Evolutionary conservation across 2,329 filamentous ascomycete genomes (phyloP).

Genomic region (Sporothrix phasma): DNA sequence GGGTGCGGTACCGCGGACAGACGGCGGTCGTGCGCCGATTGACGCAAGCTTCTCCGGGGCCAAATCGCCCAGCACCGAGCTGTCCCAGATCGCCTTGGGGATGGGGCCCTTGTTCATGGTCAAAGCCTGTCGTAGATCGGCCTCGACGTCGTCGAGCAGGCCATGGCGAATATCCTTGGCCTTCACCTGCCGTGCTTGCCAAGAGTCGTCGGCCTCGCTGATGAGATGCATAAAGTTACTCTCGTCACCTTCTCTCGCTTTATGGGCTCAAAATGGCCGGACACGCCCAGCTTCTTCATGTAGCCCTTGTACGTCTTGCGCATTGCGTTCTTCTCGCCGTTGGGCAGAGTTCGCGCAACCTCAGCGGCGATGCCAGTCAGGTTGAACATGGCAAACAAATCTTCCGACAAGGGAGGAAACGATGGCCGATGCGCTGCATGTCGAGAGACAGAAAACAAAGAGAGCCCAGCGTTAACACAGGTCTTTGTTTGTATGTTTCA

Average conservation of each 20-base stretch:
- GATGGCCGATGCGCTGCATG: slow-evolving; percentile 38
- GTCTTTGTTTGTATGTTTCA: not conserved
- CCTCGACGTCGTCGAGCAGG: slow-evolving; percentile 35
- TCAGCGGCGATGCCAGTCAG: slow-evolving; percentile 48
- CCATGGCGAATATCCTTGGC: slow-evolving; percentile 47
- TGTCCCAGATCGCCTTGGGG: slow-evolving; percentile 46
- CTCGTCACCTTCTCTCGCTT: slow-evolving; percentile 45
- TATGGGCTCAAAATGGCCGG: slow-evolving; percentile 49
- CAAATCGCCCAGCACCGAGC: slow-evolving; percentile 48
- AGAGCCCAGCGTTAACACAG: slow-evolving; percentile 35
- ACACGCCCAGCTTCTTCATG: slow-evolving; percentile 53
- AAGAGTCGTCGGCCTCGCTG: slow-evolving; percentile 44
- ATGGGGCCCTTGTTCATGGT: slow-evolving; percentile 49
- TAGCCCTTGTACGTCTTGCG: slow-evolving; percentile 61
- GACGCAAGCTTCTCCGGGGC: slow-evolving; percentile 32
- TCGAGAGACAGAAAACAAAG: not conserved
- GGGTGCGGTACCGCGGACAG: slow-evolving; percentile 40
- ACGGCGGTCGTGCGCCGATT: slow-evolving; percentile 30
- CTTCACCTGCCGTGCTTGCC: slow-evolving; percentile 44
- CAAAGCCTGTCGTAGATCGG: slow-evolving; percentile 41
- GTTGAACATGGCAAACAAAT: slow-evolving; percentile 50
- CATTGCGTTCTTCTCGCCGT: slow-evolving; percentile 57
- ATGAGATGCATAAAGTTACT: slow-evolving; percentile 46
- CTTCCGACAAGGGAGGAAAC: slow-evolving; percentile 40
- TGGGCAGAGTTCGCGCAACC: slow-evolving; percentile 53